phyloP scores from a whole-genome alignment of 768 basidiomycete genomes.

The Daedaleopsis nitida region DNA sequence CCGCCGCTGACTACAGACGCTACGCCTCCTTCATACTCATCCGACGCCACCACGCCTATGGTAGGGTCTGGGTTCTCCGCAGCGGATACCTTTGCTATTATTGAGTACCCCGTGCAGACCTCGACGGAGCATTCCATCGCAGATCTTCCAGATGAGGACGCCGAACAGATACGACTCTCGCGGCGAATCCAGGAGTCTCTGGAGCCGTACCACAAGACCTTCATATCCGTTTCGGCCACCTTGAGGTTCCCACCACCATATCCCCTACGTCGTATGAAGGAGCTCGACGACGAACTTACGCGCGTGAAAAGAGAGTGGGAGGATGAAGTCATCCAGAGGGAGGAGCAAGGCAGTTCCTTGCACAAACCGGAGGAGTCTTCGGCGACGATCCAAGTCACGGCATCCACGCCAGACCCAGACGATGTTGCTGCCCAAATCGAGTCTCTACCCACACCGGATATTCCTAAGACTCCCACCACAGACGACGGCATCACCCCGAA shows the following conservation, averaged over 20 bases:
- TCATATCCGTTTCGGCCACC: conserved; percentile 93
- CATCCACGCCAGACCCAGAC: conserved; percentile 31
- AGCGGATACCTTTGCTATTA: conserved; percentile 1
- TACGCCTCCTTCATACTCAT: conserved; percentile 46
- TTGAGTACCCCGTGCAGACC: conserved; percentile 8
- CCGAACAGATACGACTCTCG: conserved; percentile 67
- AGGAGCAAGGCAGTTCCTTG: conserved; percentile 56
- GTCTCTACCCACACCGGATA: conserved; percentile 40
- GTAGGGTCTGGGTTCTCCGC: conserved; percentile 9
- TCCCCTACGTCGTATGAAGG: conserved; percentile 84
- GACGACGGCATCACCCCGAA: conserved; percentile 28
- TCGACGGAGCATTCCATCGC: conserved; percentile 26
- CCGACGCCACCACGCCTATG: conserved; percentile 14
- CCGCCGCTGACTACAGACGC: conserved; percentile 69
- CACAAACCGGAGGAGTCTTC: conserved; percentile 48
- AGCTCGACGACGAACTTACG: conserved; percentile 78
- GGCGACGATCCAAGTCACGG: conserved; percentile 24
- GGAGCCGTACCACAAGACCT: conserved; percentile 82
- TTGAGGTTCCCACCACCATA: conserved; percentile 91
- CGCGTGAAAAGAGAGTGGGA: conserved; percentile 78
- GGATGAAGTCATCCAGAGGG: conserved; percentile 79
- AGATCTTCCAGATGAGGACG: conserved; percentile 68
- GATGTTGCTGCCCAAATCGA: conserved; percentile 75
- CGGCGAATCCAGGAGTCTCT: conserved; percentile 78
- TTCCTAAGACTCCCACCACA: conserved; percentile 42